Evolutionary conservation across 2,329 filamentous ascomycete genomes (phyloP).

Genomic region (Trichoderma koningii): DNA sequence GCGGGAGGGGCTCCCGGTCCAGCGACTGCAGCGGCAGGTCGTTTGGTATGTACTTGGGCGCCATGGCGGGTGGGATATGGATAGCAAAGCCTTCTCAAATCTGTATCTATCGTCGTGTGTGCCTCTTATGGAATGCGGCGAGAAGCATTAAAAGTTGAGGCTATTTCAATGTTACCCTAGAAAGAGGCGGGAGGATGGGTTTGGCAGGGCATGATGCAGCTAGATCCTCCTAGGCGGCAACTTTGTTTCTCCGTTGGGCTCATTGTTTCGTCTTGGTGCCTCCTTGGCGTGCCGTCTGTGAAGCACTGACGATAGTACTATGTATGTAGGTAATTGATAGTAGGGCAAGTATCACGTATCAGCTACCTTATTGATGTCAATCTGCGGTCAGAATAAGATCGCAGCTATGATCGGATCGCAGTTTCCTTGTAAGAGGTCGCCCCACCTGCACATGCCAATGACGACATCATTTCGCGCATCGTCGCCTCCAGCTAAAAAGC

Average conservation of each 20-base stretch:
- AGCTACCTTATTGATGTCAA: no score
- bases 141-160: background rate
- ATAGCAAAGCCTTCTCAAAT: background rate
- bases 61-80: constrained; percentile 30
- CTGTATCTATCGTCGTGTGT: no score
- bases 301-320: background rate
- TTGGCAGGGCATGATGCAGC: constrained; percentile 1
- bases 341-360: no score
- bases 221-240: background rate
- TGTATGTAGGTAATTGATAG: no score
- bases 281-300: background rate
- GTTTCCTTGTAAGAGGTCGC: background rate
- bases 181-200: background rate
- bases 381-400: no score
- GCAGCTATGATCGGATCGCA: no score
- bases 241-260: background rate
- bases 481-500: background rate
- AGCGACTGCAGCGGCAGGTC: constrained; percentile 38
- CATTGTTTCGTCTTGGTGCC: background rate
- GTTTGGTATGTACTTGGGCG: constrained; percentile 41
- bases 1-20: constrained; percentile 33
- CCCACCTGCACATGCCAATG: constrained; percentile 24
- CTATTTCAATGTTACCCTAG: background rate
- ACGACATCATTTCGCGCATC: constrained; percentile 17
- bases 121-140: background rate